These are phyloP conservation scores for Zoysia pacifica DNA, from an alignment of 176 grass and related monocot genomes.

Conservation along the genomic window DNA sequence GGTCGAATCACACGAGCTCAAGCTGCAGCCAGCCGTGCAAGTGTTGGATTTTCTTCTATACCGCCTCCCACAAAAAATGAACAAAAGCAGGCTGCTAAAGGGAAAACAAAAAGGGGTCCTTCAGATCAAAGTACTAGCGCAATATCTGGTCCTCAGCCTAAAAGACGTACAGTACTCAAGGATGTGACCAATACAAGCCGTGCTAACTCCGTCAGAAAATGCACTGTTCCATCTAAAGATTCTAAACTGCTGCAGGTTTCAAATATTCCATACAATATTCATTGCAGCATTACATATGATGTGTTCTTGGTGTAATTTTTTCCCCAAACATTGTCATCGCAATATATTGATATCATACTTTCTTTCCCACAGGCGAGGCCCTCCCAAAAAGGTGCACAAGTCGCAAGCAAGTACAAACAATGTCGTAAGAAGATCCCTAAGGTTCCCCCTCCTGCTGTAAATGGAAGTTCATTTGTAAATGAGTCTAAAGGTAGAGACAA, in stretches of 20 bases:
- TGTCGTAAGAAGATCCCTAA: conserved; percentile 34
- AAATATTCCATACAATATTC: background rate
- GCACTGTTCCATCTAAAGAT: conserved; percentile 26
- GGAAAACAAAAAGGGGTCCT: conserved; percentile 39
- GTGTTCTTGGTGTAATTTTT: background rate
- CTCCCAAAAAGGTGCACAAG: conserved; percentile 25
- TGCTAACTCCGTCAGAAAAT: conserved; percentile 25
- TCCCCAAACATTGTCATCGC: background rate
- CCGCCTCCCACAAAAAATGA: conserved; percentile 27
- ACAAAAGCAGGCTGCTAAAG: conserved; percentile 17
- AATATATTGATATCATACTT: background rate
- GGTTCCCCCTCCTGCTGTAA: background rate
- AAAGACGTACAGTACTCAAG: conserved; percentile 47
- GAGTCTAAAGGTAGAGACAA: conserved; percentile 7
- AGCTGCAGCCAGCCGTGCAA: conserved; percentile 40
- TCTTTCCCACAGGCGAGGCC: conserved; percentile 25
- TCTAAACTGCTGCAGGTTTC: conserved; percentile 25
- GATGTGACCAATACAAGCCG: conserved; percentile 44
- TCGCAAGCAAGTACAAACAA: conserved; percentile 25
- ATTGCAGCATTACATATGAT: background rate
- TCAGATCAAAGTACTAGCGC: conserved; percentile 32
- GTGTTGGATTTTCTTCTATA: conserved; percentile 7
- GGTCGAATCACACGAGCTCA: conserved; percentile 48
- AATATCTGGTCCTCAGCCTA: conserved; percentile 33
- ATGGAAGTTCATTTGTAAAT: conserved; percentile 2